Evolutionary conservation across 768 basidiomycete genomes (phyloP).

Genomic region (Paxillus rubicundulus): DNA sequence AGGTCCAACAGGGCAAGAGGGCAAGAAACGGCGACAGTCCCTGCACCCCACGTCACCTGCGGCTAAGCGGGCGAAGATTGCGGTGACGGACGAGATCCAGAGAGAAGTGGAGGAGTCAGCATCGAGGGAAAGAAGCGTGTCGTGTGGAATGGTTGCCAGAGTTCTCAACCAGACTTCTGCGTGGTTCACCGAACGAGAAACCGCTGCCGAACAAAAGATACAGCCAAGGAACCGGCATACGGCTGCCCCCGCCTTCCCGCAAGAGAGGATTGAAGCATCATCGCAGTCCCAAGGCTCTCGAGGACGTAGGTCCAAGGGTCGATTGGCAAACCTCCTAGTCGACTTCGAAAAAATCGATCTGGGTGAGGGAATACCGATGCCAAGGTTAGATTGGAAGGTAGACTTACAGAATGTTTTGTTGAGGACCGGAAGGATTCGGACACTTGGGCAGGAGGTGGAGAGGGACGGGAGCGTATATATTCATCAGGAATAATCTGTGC

Average conservation of each 20-base stretch:
- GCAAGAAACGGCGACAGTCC: slow-evolving; percentile 17
- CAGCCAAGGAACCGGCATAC: slow-evolving; percentile 1
- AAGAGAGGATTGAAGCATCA: background rate
- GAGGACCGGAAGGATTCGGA: slow-evolving; percentile 30
- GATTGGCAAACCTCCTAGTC: slow-evolving; percentile 20
- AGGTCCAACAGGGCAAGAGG: background rate
- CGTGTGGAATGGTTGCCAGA: background rate
- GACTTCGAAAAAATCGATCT: slow-evolving; percentile 14
- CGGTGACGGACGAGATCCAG: background rate
- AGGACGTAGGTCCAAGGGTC: slow-evolving; percentile 8
- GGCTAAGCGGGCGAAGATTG: slow-evolving; percentile 14
- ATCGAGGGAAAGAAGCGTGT: background rate
- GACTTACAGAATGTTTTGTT: slow-evolving; percentile 12
- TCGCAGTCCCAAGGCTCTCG: background rate
- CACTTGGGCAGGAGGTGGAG: slow-evolving; percentile 12
- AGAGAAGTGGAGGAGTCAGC: background rate
- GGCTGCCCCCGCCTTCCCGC: background rate
- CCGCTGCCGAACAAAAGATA: background rate
- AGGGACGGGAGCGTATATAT: slow-evolving; percentile 25
- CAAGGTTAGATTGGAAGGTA: slow-evolving; percentile 8
- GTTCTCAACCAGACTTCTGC: background rate
- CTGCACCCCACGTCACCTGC: slow-evolving; percentile 4
- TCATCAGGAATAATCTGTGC: background rate
- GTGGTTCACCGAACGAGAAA: background rate
- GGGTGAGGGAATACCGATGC: slow-evolving; percentile 2